Percentiles rank a stretch among this genome's conserved stretches.
phyloP scores from a whole-genome alignment of 148 eudicot genomes.

The Dysphania ambrosioides region DNA sequence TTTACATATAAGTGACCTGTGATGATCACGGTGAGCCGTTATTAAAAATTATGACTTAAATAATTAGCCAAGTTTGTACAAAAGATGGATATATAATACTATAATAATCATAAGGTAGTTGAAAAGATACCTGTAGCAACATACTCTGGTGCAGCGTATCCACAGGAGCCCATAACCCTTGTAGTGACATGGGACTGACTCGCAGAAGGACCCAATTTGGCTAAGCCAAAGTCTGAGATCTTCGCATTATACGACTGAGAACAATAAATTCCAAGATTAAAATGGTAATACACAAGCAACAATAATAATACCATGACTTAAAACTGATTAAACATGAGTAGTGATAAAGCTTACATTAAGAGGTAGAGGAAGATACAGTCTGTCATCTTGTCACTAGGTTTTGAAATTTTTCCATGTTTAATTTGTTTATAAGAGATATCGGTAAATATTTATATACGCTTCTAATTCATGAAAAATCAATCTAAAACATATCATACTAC shows the following conservation, averaged over 20 bases:
- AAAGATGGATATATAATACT: background rate
- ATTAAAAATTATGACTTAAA: background rate
- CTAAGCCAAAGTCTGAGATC: constrained; percentile 81
- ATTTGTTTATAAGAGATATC: too few species aligned
- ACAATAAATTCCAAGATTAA: constrained; percentile 12
- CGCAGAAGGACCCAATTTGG: constrained; percentile 64
- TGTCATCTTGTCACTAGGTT: too few species aligned
- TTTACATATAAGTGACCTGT: constrained; percentile 86
- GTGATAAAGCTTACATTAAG: too few species aligned
- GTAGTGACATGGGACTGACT: constrained; percentile 71
- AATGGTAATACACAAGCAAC: background rate
- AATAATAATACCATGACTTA: too few species aligned
- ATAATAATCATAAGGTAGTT: background rate
- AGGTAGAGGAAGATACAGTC: too few species aligned
- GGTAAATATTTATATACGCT: too few species aligned
- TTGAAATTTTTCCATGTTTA: too few species aligned
- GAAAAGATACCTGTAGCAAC: constrained; percentile 86
- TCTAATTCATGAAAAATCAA: too few species aligned
- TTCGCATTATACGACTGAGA: constrained; percentile 69
- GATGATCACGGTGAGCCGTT: background rate
- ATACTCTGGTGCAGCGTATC: constrained; percentile 92
- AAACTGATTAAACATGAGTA: background rate
- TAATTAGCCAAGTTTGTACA: background rate
- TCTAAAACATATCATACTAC: too few species aligned
- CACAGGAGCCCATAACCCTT: constrained; percentile 68